Base-by-base conservation (phyloP, 1,139 yeast genomes). In the Hyphopichia pseudoburtonii region DNA sequence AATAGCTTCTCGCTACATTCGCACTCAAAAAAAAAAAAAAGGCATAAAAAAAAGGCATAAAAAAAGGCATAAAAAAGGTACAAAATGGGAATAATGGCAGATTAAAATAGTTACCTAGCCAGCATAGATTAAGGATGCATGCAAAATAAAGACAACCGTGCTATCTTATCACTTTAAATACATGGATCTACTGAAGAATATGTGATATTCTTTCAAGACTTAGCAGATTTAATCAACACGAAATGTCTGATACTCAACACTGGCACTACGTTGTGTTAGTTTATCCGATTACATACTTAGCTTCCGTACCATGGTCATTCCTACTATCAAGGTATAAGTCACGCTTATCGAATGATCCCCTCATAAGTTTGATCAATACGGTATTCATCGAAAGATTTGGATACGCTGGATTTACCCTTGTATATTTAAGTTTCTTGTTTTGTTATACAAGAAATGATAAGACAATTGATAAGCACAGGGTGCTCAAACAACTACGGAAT, bases 351-450 rank as follows among this genome's bases (percentile, higher is more conserved):
- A 30, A 40, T 12, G 46, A 36, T 25, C 36, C 39, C 32, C 30
- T 60, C 7, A 51, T 57, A 16, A 33, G 41, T 6, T 37, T 42
- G 8, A 22, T 60, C 11, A 61, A 62, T 37, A 26, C 30, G 7
- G 26, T 50, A 28, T 52, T 62, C 36, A 54, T 65, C 14, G 48
- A 53, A 34, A 42, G 47, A 28, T 52, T 52, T 46, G 67, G 70
- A 5, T 57, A 61, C 42, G 15, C 54, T 6, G 57, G 64, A 62
- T 61, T 66, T 36, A 51, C 64, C 2, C 17, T 51, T 1, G 47
- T 50, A 2, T 53, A 48, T 34, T 39, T 46, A 17, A 21, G 33
- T 31, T 4, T 14, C 12, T 11, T 26, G 14, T 14, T 29, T 10
- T 17, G 23, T 16, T 15, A 29, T 29, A 11, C 15, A 7, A 5